Percentiles rank a stretch among this genome's conserved stretches.
Evolutionary conservation across 345 rosid genomes (phyloP).

Genomic region (Eucalyptus coolabah): DNA sequence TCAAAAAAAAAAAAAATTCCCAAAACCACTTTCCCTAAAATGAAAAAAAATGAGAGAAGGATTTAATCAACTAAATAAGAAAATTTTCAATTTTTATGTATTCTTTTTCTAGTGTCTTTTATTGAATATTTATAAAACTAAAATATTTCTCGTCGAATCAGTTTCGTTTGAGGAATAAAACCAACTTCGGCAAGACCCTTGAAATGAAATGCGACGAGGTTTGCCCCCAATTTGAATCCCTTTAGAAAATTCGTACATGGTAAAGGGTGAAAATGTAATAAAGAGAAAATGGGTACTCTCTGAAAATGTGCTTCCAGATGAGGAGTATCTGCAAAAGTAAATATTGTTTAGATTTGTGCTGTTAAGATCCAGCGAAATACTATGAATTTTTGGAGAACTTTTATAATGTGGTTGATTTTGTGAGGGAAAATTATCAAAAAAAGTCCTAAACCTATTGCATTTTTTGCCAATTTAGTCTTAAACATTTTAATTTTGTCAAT

Average conservation of each 20-base stretch:
- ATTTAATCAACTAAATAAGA: background rate
- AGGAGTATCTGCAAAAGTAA: background rate
- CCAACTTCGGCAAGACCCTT: background rate
- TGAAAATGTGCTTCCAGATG: background rate
- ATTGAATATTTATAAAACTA: background rate
- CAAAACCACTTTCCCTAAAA: background rate
- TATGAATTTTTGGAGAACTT: background rate
- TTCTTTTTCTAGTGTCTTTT: background rate
- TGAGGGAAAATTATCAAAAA: no score
- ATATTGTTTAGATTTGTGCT: background rate
- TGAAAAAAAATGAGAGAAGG: no score
- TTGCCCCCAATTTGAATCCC: background rate
- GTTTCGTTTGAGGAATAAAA: background rate
- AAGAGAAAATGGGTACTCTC: background rate
- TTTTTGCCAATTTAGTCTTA: no score
- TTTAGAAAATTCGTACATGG: background rate
- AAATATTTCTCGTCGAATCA: background rate
- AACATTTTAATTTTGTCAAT: rapidly evolving
- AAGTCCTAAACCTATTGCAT: rapidly evolving
- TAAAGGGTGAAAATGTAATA: background rate
- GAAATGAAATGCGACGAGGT: background rate
- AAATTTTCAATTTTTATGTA: no score
- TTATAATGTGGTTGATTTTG: background rate
- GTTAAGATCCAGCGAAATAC: background rate
- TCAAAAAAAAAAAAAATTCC: no score